These are phyloP conservation scores for Linanthus parryae DNA, from an alignment of 148 eudicot species.

Conservation along the genomic window DNA sequence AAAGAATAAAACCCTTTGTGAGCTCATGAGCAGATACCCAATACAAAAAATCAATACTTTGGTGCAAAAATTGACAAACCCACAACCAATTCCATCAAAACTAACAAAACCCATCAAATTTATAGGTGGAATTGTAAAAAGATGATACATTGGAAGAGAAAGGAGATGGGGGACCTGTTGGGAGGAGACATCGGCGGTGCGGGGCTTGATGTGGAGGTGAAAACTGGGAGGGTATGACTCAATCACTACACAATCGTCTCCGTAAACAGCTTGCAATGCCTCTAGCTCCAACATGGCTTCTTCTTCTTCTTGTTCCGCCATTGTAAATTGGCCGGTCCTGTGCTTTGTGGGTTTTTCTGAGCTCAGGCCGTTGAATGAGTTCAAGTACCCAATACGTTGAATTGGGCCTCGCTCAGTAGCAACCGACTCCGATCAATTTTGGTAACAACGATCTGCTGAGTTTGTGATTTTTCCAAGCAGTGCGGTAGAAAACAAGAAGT, in stretches of 20 bases:
- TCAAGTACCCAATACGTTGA: no score
- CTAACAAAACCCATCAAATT: no score
- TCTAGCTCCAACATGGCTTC: constrained; percentile 58
- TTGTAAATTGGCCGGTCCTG: no score
- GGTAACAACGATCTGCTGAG: no score
- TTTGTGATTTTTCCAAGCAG: no score
- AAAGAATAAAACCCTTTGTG: no score
- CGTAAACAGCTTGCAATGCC: constrained; percentile 76
- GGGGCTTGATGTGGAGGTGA: constrained; percentile 60
- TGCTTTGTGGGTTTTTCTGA: no score
- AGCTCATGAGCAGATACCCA: no score
- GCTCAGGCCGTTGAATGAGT: no score
- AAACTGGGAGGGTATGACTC: constrained; percentile 60
- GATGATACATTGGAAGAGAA: background rate
- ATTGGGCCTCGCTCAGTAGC: no score
- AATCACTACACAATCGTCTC: constrained; percentile 60
- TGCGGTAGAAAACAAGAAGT: no score
- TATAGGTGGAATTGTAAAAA: background rate
- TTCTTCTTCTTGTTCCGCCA: constrained; percentile 39
- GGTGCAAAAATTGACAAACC: background rate
- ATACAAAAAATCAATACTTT: background rate
- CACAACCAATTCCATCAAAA: background rate
- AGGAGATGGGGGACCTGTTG: constrained; percentile 47
- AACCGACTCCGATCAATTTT: no score
- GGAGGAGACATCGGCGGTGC: constrained; percentile 73